These are phyloP conservation scores for Hsuehochloa calcarea DNA, from an alignment of 176 grass and related monocot genomes.

Conservation along the genomic window DNA sequence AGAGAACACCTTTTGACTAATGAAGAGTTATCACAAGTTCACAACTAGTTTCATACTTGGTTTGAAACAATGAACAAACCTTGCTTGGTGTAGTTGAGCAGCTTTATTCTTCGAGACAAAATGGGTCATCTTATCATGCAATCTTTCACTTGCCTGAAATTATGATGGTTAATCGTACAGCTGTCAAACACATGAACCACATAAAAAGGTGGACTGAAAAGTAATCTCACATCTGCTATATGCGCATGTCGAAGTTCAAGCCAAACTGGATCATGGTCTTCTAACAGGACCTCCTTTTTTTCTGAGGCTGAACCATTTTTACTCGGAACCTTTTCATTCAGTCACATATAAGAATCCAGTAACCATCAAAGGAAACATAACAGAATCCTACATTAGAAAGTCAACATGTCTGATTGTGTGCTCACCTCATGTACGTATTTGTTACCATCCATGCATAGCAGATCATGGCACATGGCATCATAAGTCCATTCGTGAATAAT, in stretches of 20 bases:
- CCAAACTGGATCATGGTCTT: constrained; percentile 97
- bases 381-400: no score
- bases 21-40: no score
- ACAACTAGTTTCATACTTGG: no score
- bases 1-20: no score
- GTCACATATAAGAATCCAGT: constrained; percentile 21
- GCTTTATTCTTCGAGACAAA: constrained; percentile 94
- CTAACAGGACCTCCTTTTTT: constrained; percentile 82
- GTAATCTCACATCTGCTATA: constrained; percentile 83
- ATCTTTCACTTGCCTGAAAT: constrained; percentile 84
- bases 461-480: no score
- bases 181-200: background rate
- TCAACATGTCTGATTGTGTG: no score
- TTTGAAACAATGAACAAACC: background rate
- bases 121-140: constrained; percentile 98
- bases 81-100: constrained; percentile 76
- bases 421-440: no score
- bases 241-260: constrained; percentile 92
- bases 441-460: no score
- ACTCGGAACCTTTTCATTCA: constrained; percentile 65
- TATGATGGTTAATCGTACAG: constrained; percentile 27
- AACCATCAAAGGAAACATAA: no score
- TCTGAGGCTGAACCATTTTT: constrained; percentile 75
- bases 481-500: no score
- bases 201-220: background rate